Conservation (phyloP, 257 asterid genomes). For the Ballota nigra region DNA sequence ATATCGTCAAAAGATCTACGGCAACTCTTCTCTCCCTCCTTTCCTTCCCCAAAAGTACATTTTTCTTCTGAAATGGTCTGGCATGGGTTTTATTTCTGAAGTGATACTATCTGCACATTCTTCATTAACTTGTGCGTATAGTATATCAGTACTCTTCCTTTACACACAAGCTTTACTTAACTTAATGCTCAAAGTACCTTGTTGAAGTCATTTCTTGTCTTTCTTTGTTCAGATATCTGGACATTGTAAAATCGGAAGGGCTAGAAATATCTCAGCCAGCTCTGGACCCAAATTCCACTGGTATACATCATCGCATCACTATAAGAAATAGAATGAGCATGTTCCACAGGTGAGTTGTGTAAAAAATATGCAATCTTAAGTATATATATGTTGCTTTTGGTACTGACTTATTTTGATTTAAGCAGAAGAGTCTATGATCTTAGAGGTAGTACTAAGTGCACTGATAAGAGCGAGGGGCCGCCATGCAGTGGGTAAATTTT, state of each 20-base stretch:
- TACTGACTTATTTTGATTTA: slow-evolving; percentile 21
- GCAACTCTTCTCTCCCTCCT: too few species aligned
- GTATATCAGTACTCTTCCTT: too few species aligned
- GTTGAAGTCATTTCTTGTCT: neutral
- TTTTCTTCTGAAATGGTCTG: too few species aligned
- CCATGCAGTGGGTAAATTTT: slow-evolving; percentile 81
- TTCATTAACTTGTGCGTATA: too few species aligned
- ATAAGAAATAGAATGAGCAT: slow-evolving; percentile 57
- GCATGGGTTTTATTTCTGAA: too few species aligned
- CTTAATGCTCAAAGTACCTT: slow-evolving; percentile 10
- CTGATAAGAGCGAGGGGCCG: slow-evolving; percentile 74
- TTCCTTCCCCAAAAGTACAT: too few species aligned
- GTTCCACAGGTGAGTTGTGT: slow-evolving; percentile 60
- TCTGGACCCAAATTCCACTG: slow-evolving; percentile 91
- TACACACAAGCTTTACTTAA: slow-evolving; percentile 6
- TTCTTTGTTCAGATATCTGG: slow-evolving; percentile 52
- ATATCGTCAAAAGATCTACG: too few species aligned
- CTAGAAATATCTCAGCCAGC: slow-evolving; percentile 97
- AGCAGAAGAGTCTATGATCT: slow-evolving; percentile 80
- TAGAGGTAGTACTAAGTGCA: slow-evolving; percentile 75
- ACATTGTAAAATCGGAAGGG: slow-evolving; percentile 72
- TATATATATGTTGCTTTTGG: slow-evolving; percentile 18
- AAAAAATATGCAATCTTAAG: slow-evolving; percentile 18
- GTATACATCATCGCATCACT: slow-evolving; percentile 90
- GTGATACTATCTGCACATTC: too few species aligned